Evolutionary conservation across 192 early-diverging fungal species (phyloP), one percentile per base, ranked within the genome.

Genomic region (Backusella luteola): DNA sequence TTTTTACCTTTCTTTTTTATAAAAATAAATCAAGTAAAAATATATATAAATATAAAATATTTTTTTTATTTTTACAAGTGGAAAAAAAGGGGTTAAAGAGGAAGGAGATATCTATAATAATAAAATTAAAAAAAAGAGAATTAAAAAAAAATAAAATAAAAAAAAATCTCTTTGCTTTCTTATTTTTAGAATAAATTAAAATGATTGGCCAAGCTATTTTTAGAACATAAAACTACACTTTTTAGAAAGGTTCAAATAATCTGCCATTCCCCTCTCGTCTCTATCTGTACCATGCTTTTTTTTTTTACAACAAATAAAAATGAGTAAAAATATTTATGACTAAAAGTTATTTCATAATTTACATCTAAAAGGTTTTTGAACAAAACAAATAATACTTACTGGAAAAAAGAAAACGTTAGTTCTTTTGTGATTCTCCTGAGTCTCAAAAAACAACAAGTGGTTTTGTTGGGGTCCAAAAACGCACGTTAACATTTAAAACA

Each of bases 381-480:
- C 23, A 39, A 39, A 38, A 11, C 9, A 39, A 12, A 39, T 39
- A 39, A 39, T 39, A 39, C 3, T 56, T 6, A 0, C 3, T 21
- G 8, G n/a, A 56, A 56, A 56, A 56, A 26, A 56, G 53, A 53
- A 53, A 21, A 56, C 19, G 49, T 56, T 56, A 23, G 53, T 56
- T 56, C 53, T n/a, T 56, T 56, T 23, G 53, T 56, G 53, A 56
- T 56, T 56, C 53, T 56, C 53, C 53, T 56, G 53, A 56, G 53
- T 56, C 53, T 56, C 26, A 56, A 56, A 56, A 56, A 56, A 9
- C n/a, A 1, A 56, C n/a, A 21, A 56, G 53, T 56, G 11, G 21
- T 21, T n/a, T 56, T 56, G 53, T 56, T 56, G 53, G 53, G 49
- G 49, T 12, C 38, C 38, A 39, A 39, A 39, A 12, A 39, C 11